Evolutionary conservation across 75 land plant genomes (phyloP).

Genomic region (Ceratopteris richardii): DNA sequence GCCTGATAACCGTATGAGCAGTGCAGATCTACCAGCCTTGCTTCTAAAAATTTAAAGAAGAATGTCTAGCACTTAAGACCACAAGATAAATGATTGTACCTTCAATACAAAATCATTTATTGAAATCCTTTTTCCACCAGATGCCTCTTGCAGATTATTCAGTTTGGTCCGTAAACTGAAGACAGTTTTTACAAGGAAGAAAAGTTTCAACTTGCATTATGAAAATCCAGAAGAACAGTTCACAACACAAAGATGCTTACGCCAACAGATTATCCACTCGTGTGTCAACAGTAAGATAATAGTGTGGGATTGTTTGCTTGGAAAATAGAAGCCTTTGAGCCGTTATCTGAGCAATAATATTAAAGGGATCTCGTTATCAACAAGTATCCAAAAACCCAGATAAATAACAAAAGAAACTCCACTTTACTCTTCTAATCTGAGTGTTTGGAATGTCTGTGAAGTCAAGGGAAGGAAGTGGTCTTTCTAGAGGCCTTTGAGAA

Average conservation of each 20-base stretch:
- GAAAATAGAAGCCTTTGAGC: slow-evolving; percentile 86
- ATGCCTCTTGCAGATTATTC: slow-evolving; percentile 72
- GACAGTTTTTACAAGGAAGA: background rate
- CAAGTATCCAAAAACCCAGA: too few relatives aligned
- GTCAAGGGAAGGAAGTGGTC: slow-evolving; percentile 30
- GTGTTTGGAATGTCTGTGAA: slow-evolving; percentile 73
- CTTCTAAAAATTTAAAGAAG: too few relatives aligned
- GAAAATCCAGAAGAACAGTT: background rate
- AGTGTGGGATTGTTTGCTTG: slow-evolving; percentile 98
- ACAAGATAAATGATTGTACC: too few relatives aligned
- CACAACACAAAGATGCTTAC: slow-evolving; percentile 27
- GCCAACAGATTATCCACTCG: slow-evolving; percentile 91
- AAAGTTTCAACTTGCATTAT: background rate
- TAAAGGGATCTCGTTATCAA: too few relatives aligned
- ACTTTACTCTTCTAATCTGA: slow-evolving; percentile 81
- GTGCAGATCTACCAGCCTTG: too few relatives aligned
- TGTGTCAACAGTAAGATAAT: slow-evolving; percentile 94
- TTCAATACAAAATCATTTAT: slow-evolving; percentile 95
- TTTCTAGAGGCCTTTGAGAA: slow-evolving; percentile 9
- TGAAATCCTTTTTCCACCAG: slow-evolving; percentile 84
- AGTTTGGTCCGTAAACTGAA: slow-evolving; percentile 60
- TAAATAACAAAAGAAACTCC: too few relatives aligned
- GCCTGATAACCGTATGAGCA: too few relatives aligned
- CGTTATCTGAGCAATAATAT: slow-evolving; percentile 82
- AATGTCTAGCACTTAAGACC: too few relatives aligned